phyloP scores from a whole-genome alignment of 2,329 filamentous ascomycete genomes.

The Aspergillus sp. region DNA sequence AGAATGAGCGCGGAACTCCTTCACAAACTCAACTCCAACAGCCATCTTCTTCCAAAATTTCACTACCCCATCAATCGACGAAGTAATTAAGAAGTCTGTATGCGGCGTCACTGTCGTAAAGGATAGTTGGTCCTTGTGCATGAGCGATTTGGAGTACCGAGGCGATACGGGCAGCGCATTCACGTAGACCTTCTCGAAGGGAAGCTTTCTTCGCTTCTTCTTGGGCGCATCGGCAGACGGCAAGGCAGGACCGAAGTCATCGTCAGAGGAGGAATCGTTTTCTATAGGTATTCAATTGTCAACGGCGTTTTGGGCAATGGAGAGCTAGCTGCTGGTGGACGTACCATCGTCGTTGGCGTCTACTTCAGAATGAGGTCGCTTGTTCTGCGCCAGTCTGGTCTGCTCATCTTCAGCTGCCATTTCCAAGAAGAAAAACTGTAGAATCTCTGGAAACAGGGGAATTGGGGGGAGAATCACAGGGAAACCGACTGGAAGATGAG shows the following conservation, averaged over 20 bases:
- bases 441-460: background rate
- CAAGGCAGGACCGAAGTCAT: slow-evolving; percentile 91
- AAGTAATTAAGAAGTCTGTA: slow-evolving; percentile 94
- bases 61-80: slow-evolving; percentile 90
- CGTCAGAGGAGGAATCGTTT: slow-evolving; percentile 59
- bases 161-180: slow-evolving; percentile 78
- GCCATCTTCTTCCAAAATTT: slow-evolving; percentile 99
- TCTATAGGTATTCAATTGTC: slow-evolving; percentile 20
- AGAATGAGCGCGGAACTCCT: slow-evolving; percentile 90
- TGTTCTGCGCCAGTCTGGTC: slow-evolving; percentile 40
- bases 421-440: background rate
- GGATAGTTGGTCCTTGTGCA: slow-evolving; percentile 94
- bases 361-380: slow-evolving; percentile 60
- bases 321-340: slow-evolving; percentile 9
- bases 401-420: slow-evolving; percentile 33
- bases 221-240: slow-evolving; percentile 76
- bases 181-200: slow-evolving; percentile 93
- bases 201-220: slow-evolving; percentile 87
- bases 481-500: background rate
- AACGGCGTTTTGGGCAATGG: background rate
- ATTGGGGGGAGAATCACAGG: slow-evolving; percentile 4
- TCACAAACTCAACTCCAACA: slow-evolving; percentile 92
- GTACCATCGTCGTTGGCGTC: slow-evolving; percentile 47
- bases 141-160: slow-evolving; percentile 91
- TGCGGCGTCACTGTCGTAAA: slow-evolving; percentile 85